Conservation (phyloP, 495 filamentous ascomycete genomes). For the Aspergillus bridgeri region DNA sequence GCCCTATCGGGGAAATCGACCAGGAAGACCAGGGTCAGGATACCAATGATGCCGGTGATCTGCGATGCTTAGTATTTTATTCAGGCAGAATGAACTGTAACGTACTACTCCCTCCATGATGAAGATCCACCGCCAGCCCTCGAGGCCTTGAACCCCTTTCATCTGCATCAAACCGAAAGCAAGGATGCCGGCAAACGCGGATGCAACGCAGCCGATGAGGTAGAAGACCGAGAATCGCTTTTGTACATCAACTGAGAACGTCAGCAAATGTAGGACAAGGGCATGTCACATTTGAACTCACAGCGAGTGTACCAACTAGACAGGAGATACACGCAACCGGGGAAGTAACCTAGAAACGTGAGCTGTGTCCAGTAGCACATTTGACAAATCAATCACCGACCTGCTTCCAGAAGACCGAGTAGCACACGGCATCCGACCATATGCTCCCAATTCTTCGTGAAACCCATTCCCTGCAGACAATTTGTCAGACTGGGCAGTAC, state of each 20-base stretch:
- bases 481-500: neutral
- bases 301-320: constrained; percentile 63
- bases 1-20: constrained; percentile 58
- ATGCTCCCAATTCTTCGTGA: constrained; percentile 18
- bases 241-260: constrained; percentile 28
- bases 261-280: neutral
- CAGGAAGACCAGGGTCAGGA: constrained; percentile 48
- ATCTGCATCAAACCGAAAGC: constrained; percentile 64
- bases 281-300: constrained; percentile 12
- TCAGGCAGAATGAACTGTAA: neutral
- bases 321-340: constrained; percentile 59
- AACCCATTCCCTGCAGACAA: constrained; percentile 51
- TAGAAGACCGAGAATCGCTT: constrained; percentile 62
- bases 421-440: constrained; percentile 55
- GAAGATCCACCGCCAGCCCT: constrained; percentile 65
- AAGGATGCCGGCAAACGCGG: constrained; percentile 59
- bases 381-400: constrained; percentile 14
- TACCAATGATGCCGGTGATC: constrained; percentile 41
- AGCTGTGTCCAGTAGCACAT: neutral
- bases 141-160: constrained; percentile 41
- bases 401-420: constrained; percentile 62
- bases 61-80: constrained; percentile 4
- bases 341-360: constrained; percentile 50
- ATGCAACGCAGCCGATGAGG: constrained; percentile 59
- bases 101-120: constrained; percentile 55